Conservation (phyloP, 306 rosid genomes). For the Begonia fuchsioides region DNA sequence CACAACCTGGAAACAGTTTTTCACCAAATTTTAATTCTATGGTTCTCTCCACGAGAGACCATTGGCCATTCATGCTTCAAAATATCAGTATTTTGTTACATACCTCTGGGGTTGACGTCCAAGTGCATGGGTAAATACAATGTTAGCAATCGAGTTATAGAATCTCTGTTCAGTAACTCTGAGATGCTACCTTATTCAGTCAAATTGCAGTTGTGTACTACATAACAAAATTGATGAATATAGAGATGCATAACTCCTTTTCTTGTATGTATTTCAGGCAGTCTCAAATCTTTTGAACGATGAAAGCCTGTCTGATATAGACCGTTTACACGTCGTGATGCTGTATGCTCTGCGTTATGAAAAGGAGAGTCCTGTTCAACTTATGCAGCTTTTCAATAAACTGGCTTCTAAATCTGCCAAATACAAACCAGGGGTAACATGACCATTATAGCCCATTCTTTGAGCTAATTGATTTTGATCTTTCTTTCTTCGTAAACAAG, state of each 20-base stretch:
- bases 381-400: constrained; percentile 75
- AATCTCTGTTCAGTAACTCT: constrained; percentile 2
- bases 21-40: too few relatives aligned
- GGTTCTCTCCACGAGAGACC: too few relatives aligned
- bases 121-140: too few relatives aligned
- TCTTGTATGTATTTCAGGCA: constrained; percentile 43
- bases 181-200: constrained; percentile 1
- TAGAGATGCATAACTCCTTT: constrained; percentile 3
- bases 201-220: too few relatives aligned
- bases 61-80: too few relatives aligned
- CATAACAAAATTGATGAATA: neutral
- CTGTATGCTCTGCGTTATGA: constrained; percentile 84
- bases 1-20: too few relatives aligned
- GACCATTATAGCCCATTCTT: constrained; percentile 3
- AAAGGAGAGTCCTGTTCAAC: constrained; percentile 87
- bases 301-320: constrained; percentile 65
- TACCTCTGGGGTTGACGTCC: neutral
- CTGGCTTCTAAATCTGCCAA: constrained; percentile 63
- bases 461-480: neutral
- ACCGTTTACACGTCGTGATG: constrained; percentile 73
- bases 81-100: neutral
- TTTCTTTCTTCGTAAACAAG: neutral
- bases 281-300: constrained; percentile 59
- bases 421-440: constrained; percentile 65
- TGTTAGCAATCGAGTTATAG: too few relatives aligned